Percentiles rank a stretch among this genome's conserved stretches.
phyloP scores from a whole-genome alignment of 371 early-diverging fungal species.

The Parasitella parasitica region DNA sequence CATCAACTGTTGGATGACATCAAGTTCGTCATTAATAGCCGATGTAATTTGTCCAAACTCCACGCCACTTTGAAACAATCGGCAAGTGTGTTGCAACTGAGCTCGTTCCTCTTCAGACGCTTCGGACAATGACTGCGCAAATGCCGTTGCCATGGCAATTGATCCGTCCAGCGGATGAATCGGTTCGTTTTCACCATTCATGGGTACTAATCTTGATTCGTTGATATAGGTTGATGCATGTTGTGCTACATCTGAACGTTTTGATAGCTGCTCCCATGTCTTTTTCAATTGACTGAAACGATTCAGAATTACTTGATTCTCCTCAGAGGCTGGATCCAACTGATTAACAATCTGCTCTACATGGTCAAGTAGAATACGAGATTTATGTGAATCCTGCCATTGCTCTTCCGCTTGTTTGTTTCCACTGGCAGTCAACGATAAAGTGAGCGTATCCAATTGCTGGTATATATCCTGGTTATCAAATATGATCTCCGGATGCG shows the following conservation, averaged over 20 bases:
- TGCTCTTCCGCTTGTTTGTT: not conserved
- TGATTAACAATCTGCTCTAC: not conserved
- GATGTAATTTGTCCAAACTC: conserved; percentile 40
- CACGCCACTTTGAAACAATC: conserved; percentile 19
- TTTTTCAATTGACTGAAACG: conserved; percentile 13
- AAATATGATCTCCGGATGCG: conserved; percentile 13
- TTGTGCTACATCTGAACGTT: not conserved
- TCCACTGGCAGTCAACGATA: not conserved
- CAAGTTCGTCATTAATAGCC: conserved; percentile 38
- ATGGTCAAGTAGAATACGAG: not conserved
- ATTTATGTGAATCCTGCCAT: not conserved
- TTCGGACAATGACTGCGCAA: conserved; percentile 6
- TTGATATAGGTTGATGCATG: conserved; percentile 5
- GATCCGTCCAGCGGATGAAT: conserved; percentile 44
- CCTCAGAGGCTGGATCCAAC: conserved; percentile 2
- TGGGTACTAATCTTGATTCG: conserved; percentile 1
- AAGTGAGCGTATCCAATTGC: conserved; percentile 10
- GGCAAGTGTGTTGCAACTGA: not conserved
- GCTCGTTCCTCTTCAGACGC: not conserved
- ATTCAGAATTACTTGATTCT: not conserved
- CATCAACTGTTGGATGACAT: conserved; percentile 42
- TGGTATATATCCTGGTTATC: conserved; percentile 4
- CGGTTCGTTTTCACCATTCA: not conserved
- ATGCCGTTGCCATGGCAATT: conserved; percentile 14
- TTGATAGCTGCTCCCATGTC: conserved; percentile 13